Evolutionary conservation across 225 moss, liverwort and hornwort genomes (phyloP).

Genomic region (Straminergon stramineum): DNA sequence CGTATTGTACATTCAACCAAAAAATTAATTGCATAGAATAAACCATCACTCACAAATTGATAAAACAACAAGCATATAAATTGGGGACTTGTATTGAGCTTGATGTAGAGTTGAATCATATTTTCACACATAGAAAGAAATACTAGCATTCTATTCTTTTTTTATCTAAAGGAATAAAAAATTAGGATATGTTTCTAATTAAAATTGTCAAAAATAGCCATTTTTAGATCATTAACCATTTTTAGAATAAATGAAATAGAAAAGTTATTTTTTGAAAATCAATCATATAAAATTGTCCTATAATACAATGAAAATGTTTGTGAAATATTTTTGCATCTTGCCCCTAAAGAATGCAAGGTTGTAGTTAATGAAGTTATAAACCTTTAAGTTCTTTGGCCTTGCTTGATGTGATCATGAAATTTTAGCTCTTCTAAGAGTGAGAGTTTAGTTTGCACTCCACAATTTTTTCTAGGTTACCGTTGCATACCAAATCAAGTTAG

Average conservation of each 20-base stretch:
- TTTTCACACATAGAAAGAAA: not conserved
- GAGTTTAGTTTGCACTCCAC: not conserved
- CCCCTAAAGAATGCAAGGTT: not conserved
- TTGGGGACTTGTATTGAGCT: accelerated
- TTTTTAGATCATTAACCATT: not conserved
- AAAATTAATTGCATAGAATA: not conserved
- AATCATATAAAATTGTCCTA: not conserved
- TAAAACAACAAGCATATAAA: not conserved
- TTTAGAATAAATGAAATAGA: not conserved
- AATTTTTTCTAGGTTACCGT: not conserved
- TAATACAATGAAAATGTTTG: not conserved
- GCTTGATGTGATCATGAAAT: not conserved
- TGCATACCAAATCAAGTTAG: not conserved
- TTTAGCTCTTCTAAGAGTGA: not conserved
- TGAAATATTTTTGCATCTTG: not conserved
- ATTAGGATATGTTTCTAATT: not conserved
- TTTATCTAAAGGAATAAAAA: not conserved
- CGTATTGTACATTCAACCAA: not conserved
- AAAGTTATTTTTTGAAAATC: not conserved
- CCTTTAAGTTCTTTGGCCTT: not conserved
- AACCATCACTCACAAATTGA: not conserved
- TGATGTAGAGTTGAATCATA: not conserved
- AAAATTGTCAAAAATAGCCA: not conserved
- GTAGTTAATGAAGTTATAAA: not conserved
- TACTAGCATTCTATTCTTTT: not conserved